Conservation (phyloP, 768 basidiomycete species). For the Leccinum longicurvipes region DNA sequence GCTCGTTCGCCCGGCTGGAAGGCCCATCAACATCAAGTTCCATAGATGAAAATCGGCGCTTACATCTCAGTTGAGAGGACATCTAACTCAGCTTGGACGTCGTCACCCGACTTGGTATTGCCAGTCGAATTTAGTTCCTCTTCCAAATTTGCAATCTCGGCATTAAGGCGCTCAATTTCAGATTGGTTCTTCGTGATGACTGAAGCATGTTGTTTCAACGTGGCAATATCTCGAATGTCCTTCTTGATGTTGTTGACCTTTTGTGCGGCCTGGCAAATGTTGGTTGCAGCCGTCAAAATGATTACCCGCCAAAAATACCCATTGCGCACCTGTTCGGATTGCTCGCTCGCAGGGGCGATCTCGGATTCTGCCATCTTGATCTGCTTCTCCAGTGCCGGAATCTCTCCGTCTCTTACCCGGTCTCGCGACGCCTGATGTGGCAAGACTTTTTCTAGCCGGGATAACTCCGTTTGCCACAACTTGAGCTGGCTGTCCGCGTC, state of each 20-base stretch:
- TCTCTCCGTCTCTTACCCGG: constrained; percentile 55
- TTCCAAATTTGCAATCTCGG: constrained; percentile 65
- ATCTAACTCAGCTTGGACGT: constrained; percentile 78
- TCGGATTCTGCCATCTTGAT: constrained; percentile 55
- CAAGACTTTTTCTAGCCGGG: constrained; percentile 53
- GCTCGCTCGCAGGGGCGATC: constrained; percentile 47
- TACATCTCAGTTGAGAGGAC: constrained; percentile 63
- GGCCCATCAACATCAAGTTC: not conserved
- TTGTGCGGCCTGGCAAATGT: constrained; percentile 44
- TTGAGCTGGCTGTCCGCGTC: constrained; percentile 35
- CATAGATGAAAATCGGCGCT: constrained; percentile 17
- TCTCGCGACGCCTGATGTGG: constrained; percentile 54
- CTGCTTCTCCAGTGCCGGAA: constrained; percentile 62
- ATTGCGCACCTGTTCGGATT: constrained; percentile 61
- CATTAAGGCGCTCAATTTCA: constrained; percentile 56
- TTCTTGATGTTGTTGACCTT: constrained; percentile 51
- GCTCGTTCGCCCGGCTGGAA: constrained; percentile 50
- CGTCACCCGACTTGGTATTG: constrained; percentile 77
- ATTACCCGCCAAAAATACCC: not conserved
- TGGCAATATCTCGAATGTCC: constrained; percentile 57
- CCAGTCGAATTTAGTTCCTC: constrained; percentile 67
- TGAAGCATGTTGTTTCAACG: constrained; percentile 58
- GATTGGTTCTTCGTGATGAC: constrained; percentile 56
- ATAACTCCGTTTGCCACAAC: constrained; percentile 60
- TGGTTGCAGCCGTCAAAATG: not conserved